phyloP scores from a whole-genome alignment of 352 stramenopile species.

The Phytophthora ohioensis region DNA sequence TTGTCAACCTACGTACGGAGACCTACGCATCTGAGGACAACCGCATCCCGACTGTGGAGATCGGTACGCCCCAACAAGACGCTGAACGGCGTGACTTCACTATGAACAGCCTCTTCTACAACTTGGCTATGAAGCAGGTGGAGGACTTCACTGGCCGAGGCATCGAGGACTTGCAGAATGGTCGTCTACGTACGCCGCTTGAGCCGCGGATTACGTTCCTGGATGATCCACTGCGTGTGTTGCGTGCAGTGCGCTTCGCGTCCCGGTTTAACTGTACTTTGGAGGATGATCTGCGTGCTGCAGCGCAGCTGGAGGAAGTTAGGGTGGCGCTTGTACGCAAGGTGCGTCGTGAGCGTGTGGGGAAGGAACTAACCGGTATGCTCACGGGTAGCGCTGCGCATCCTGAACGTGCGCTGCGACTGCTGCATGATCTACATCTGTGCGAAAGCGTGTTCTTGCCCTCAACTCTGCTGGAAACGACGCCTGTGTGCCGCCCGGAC shows the following conservation, averaged over 20 bases:
- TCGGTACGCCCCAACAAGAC: slow-evolving; percentile 89
- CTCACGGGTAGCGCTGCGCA: slow-evolving; percentile 70
- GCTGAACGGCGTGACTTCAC: slow-evolving; percentile 96
- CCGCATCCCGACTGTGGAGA: slow-evolving; percentile 72
- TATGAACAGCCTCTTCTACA: slow-evolving; percentile 99
- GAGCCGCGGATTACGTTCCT: slow-evolving; percentile 94
- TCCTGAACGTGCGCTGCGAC: slow-evolving; percentile 60
- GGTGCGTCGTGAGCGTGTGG: slow-evolving; percentile 82
- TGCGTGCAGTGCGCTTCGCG: slow-evolving; percentile 97
- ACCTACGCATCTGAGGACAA: slow-evolving; percentile 91
- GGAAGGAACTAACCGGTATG: slow-evolving; percentile 78
- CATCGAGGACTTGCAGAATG: slow-evolving; percentile 91
- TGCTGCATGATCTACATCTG: slow-evolving; percentile 66
- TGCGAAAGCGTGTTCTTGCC: slow-evolving; percentile 68
- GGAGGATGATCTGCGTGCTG: slow-evolving; percentile 81
- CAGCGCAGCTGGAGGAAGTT: slow-evolving; percentile 64
- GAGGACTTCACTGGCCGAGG: slow-evolving; percentile 96
- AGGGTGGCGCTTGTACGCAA: slow-evolving; percentile 75
- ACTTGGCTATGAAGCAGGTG: slow-evolving; percentile 93
- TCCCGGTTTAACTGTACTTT: slow-evolving; percentile 95
- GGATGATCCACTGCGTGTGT: slow-evolving; percentile 97
- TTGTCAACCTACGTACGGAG: slow-evolving; percentile 98
- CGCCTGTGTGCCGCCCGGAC: slow-evolving; percentile 41
- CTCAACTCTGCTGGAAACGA: slow-evolving; percentile 39
- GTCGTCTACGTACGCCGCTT: slow-evolving; percentile 95